A percentile compares a stretch with the other conserved stretches of the same genome.
These are phyloP conservation scores for Phytophthora pisi DNA, from an alignment of 352 stramenopile genomes.

Conservation along the genomic window DNA sequence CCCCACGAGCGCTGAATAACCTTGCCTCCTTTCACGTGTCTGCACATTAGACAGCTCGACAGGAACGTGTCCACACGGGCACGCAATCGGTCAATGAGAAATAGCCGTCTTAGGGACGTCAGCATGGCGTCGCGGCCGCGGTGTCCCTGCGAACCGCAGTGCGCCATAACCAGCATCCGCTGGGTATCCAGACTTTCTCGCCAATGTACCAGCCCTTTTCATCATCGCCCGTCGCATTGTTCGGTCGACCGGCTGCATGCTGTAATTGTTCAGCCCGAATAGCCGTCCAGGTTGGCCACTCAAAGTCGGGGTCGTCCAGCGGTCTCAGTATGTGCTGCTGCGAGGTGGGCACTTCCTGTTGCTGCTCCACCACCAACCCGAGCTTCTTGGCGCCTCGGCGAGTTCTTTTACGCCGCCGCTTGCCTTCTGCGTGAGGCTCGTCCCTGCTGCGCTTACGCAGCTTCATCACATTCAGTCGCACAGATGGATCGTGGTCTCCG, in stretches of 20 bases:
- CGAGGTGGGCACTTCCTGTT: too few relatives aligned
- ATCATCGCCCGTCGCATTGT: neutral
- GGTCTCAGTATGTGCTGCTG: too few relatives aligned
- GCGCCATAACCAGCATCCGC: slow-evolving; percentile 6
- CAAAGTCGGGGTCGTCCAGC: too few relatives aligned
- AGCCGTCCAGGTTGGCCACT: too few relatives aligned
- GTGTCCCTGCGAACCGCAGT: slow-evolving; percentile 11
- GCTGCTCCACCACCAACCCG: too few relatives aligned
- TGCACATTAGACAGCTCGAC: neutral
- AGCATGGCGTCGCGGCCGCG: slow-evolving; percentile 2
- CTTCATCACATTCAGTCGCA: neutral
- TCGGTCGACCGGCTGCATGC: neutral
- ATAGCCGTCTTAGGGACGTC: neutral
- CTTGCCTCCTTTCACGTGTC: slow-evolving; percentile 9
- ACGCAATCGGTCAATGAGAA: neutral
- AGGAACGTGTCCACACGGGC: neutral
- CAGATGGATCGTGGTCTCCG: neutral
- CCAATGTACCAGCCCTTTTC: neutral
- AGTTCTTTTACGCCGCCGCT: too few relatives aligned
- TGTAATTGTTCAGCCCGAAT: too few relatives aligned
- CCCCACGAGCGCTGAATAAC: slow-evolving; percentile 9
- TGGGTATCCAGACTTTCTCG: slow-evolving; percentile 11
- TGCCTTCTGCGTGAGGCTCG: neutral
- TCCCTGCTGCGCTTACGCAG: neutral
- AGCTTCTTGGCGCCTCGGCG: too few relatives aligned